Base-by-base conservation (phyloP, 805 yeast species). In the Wickerhamomyces bisporus region DNA sequence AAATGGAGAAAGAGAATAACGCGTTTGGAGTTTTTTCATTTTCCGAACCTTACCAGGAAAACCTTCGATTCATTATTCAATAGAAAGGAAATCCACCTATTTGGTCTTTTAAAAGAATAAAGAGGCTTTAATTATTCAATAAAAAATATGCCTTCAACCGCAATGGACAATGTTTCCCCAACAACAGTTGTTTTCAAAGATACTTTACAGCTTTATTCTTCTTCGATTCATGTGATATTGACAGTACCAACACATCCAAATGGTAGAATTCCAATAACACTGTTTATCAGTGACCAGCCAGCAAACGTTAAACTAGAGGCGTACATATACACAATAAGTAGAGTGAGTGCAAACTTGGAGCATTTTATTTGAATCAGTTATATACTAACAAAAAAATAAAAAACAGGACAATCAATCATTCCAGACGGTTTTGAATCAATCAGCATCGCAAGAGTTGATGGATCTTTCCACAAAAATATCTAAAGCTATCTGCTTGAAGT, bases 401-500 rank as follows among this genome's bases (percentile, higher is more conserved):
- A n/a, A n/a, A n/a, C 10, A 21, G 40, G 47, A 36, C 4, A 32
- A 39, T 14, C 52, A 64, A 20, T 59, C 67, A 4, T 62, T 62
- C 37, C 73, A 70, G 43, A 66, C 76, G 0, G 52, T 71, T 16
- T 52, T 73, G 21, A 68, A 70, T 39, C 41, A 37, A 11, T 64
- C 66, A 36, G 51, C 73, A 2, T 59, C 61, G 20, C 72, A 68
- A 30, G 47, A 51, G 0, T 40, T 65, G 20, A 56, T 71, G 18
- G 79, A 74, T 37, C 44, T 70, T 28, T 58, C 75, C 0, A 63
- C 61, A 24, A 63, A 70, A 42, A 42, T 74, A 8, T 69, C 75
- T 1, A 59, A 53, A 12, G 45, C 70, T n/a, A 45, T 72, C 0
- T 56, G 66, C 5, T 64, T 62, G 41, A 70, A 64, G 40, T 70